Evolutionary conservation across 2,329 filamentous ascomycete genomes (phyloP).

Genomic region (Penicillium sp.): DNA sequence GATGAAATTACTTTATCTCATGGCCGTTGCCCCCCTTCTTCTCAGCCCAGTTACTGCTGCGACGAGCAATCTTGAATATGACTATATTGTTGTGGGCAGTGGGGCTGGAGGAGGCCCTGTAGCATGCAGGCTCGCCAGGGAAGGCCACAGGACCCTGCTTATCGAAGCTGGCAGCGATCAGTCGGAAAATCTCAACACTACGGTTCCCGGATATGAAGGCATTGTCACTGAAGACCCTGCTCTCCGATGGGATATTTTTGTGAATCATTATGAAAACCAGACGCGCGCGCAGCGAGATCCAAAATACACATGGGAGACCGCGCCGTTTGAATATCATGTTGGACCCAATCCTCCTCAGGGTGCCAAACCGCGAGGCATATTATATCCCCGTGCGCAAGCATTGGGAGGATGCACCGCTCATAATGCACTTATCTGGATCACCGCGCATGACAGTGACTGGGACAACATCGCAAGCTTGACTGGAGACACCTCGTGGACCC

Average conservation of each 20-base stretch:
- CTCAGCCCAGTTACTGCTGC: neutral
- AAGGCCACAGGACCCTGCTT: slow-evolving; percentile 37
- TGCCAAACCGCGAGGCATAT: slow-evolving; percentile 57
- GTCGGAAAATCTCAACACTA: slow-evolving; percentile 28
- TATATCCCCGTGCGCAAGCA: slow-evolving; percentile 61
- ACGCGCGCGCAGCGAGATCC: slow-evolving; percentile 29
- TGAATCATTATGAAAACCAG: slow-evolving; percentile 34
- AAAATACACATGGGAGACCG: slow-evolving; percentile 45
- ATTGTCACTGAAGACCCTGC: slow-evolving; percentile 30
- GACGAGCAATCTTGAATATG: slow-evolving; percentile 6
- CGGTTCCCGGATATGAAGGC: slow-evolving; percentile 28
- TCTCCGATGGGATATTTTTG: slow-evolving; percentile 37
- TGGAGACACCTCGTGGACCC: slow-evolving; percentile 62
- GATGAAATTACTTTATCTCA: neutral
- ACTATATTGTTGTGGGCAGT: slow-evolving; percentile 42
- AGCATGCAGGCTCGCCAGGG: slow-evolving; percentile 35
- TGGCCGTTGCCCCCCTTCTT: neutral
- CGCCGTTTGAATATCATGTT: slow-evolving; percentile 55
- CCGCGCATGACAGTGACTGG: slow-evolving; percentile 64
- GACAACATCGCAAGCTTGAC: slow-evolving; percentile 61
- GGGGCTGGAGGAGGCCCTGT: slow-evolving; percentile 40
- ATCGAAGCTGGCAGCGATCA: slow-evolving; percentile 40
- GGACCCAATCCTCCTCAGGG: slow-evolving; percentile 58
- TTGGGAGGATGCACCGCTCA: slow-evolving; percentile 64
- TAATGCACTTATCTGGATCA: slow-evolving; percentile 63